Conservation (phyloP, 1,284 basidiomycete genomes). For the Cutaneotrichosporon cutaneum region DNA sequence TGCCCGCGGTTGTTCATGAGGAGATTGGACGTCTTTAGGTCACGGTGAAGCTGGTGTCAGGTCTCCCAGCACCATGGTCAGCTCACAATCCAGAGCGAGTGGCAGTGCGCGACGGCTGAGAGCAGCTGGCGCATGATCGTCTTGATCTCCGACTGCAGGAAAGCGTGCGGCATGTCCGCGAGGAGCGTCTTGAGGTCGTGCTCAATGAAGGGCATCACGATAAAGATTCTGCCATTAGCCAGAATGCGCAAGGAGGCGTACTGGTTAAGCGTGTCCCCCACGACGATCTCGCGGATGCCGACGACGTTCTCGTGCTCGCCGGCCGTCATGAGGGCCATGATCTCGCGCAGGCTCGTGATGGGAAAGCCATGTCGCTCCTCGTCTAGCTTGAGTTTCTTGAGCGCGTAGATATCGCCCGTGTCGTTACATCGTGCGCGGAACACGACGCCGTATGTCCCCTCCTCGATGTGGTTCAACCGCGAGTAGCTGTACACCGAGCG, state of each 20-base stretch:
- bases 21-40: constrained; percentile 95
- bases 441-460: constrained; percentile 97
- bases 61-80: background rate
- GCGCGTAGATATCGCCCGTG: constrained; percentile 89
- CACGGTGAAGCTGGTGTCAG: constrained; percentile 69
- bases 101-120: constrained; percentile 89
- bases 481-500: constrained; percentile 91
- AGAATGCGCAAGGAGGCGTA: constrained; percentile 58
- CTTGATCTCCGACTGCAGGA: constrained; percentile 96
- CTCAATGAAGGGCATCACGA: constrained; percentile 99
- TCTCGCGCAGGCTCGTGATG: constrained; percentile 91
- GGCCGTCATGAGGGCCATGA: constrained; percentile 89
- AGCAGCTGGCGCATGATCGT: constrained; percentile 90
- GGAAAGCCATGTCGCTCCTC: constrained; percentile 98
- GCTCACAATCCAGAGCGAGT: constrained; percentile 83
- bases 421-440: constrained; percentile 91
- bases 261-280: constrained; percentile 99
- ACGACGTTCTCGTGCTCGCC: constrained; percentile 89
- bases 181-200: constrained; percentile 97
- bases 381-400: constrained; percentile 98
- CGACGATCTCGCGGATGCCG: constrained; percentile 90
- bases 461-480: constrained; percentile 95
- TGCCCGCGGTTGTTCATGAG: constrained; percentile 98
- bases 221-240: constrained; percentile 74
- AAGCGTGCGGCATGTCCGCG: constrained; percentile 88